These are phyloP conservation scores for Bothriochloa decipiens DNA, from an alignment of 176 grass and related monocot genomes.

Conservation along the genomic window DNA sequence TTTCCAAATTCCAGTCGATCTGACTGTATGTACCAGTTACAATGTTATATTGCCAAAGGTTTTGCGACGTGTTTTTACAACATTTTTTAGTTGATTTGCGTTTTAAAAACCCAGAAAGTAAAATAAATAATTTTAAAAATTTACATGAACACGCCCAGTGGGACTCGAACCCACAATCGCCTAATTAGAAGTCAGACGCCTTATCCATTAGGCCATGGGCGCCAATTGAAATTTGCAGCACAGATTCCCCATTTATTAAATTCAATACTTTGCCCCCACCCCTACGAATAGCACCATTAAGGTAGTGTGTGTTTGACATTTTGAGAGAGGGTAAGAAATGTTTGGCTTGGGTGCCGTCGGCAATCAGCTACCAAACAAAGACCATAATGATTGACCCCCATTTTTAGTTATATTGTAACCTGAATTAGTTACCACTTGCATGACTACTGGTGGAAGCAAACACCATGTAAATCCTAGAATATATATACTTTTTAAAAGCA, in stretches of 20 bases:
- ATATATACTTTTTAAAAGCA: neutral
- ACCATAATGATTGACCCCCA: neutral
- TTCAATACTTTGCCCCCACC: too few species aligned
- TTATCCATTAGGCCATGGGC: conserved; percentile 74
- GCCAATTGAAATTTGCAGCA: neutral
- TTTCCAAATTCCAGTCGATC: neutral
- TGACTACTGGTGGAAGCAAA: neutral
- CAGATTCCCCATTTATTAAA: too few species aligned
- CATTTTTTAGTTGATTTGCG: too few species aligned
- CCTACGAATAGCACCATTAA: too few species aligned
- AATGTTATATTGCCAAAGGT: neutral
- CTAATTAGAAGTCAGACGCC: conserved; percentile 95
- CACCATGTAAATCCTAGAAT: neutral
- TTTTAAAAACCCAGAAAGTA: too few species aligned
- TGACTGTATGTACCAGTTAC: neutral
- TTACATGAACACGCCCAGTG: neutral
- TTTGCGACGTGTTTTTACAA: too few species aligned
- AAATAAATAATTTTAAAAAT: neutral
- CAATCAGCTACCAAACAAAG: too few species aligned
- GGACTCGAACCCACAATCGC: conserved; percentile 23
- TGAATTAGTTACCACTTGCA: neutral
- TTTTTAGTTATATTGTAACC: neutral
- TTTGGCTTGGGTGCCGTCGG: too few species aligned
- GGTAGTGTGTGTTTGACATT: neutral
- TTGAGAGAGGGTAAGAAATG: neutral